Base-by-base conservation (phyloP, 371 early-diverging fungal species). In the Cokeromyces recurvatus region DNA sequence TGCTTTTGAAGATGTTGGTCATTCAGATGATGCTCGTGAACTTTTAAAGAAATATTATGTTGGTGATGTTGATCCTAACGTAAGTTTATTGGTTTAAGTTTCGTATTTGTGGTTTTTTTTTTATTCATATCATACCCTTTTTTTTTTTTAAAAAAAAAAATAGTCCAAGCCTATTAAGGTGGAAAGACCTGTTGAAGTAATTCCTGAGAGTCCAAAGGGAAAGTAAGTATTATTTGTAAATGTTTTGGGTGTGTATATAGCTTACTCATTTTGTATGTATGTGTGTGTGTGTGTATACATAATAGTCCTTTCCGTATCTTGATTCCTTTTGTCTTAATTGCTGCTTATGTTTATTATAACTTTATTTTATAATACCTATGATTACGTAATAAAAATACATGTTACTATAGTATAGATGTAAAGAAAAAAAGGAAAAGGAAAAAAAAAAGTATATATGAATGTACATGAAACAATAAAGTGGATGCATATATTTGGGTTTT, bases 1-100 rank as follows among this genome's bases (percentile, higher is more conserved):
- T 53, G 89, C 92, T 38, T 97, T 95, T 68, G 94, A 95, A 47
- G 96, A 95, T 69, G 90, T 97, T 53, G 93, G 93, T 37, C 98
- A 97, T 74, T 89, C 91, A 25, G 87, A 91, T 17, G 92, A 93
- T 56, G 98, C 98, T 22, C 87, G 86, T 39, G 87, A 89, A 19
- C 50, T 92, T 52, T 71, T 97, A 46, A 62, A 77, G 42, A 68
- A 75, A 32, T 80, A 84, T 55, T 73, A 68, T 43, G 64, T 94
- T 55, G 97, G 95, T 43, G 78, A 86, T 34, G 68, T 89, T 22
- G 79, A 86, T 68, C 53, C 67, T 43, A 55, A 61, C 20, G 83
- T 80, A 77, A 72, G 72, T 66, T 8, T 23, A 29, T n/a, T n/a
- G n/a, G n/a, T n/a, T n/a, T n/a, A n/a, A n/a, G n/a, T n/a, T n/a